Evolutionary conservation across 2,329 filamentous ascomycete species (phyloP), one percentile per base, ranked within the genome.

Genomic region (Aquanectria penicillioides): DNA sequence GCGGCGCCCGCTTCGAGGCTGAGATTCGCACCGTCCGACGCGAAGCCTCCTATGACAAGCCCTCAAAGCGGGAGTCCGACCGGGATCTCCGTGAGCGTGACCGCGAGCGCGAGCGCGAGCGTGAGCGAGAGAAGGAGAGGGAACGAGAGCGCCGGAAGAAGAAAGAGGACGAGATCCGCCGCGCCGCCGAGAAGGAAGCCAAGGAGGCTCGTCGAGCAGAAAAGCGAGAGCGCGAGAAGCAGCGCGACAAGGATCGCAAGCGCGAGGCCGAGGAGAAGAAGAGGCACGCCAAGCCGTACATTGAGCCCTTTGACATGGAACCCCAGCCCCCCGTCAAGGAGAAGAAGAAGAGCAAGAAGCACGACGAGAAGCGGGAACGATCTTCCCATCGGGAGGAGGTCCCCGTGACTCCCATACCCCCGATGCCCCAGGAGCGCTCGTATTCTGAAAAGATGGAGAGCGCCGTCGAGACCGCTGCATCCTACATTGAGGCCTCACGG

Each of bases 1-100:
- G 73, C 13, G 74, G 75, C 26, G 69, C 75, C n/a, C n/a, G n/a
- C 9, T 83, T 82, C 57, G 82, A 86, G n/a, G n/a, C n/a, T n/a
- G 82, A 85, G 20, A 54, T 56, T 6, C 62, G 64, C 34, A 61
- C 81, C 6, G 78, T 70, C 36, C 70, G 81, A 43, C 82, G 83
- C 15, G 73, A 82, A 5, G 69, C 80, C 2, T 82, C 80, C 53
- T 84, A 83, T 52, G 74, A 75, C 29, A 78, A 79, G 64, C 69
- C 78, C 3, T 77, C 77, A 3, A 80, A 77, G 61, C 78, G 76
- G 38, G 80, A 80, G 44, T 72, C 70, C 47, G 76, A 76, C 12
- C 49, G n/a, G 46, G 46, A 64, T 63, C 18, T 69, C 76, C 31
- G 69, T 11, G 64, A 68, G 17, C 51, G 63, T 18, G 60, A 65